A percentile compares a stretch with the other conserved stretches of the same genome.
Conservation (phyloP, 768 basidiomycete genomes). For the Suillus variegatus region DNA sequence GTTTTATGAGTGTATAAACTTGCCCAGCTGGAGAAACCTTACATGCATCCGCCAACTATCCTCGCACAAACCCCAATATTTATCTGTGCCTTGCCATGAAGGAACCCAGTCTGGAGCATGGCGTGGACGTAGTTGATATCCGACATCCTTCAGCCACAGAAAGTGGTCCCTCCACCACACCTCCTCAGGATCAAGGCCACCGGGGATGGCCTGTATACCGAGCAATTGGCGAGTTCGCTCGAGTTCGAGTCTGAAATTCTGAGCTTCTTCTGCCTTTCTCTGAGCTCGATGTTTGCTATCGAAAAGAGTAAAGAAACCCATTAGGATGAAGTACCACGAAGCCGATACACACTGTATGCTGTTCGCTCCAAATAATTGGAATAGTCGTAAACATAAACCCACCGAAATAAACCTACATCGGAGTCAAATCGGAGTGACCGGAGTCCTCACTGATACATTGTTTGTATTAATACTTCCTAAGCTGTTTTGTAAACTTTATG, state of each 20-base stretch:
- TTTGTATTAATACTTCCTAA: neutral
- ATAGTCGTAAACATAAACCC: neutral
- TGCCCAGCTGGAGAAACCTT: conserved; percentile 21
- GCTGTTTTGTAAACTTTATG: too few relatives aligned
- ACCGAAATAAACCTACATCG: too few relatives aligned
- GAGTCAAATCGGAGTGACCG: neutral
- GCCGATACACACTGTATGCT: too few relatives aligned
- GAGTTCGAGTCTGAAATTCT: neutral
- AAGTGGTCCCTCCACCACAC: conserved; percentile 22
- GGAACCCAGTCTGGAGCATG: conserved; percentile 36
- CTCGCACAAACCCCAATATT: neutral
- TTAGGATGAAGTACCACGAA: neutral
- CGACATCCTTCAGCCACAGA: conserved; percentile 28
- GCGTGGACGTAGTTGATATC: conserved; percentile 32
- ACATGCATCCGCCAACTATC: conserved; percentile 7
- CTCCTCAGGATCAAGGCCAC: neutral
- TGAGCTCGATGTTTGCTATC: neutral
- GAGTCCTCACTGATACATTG: neutral
- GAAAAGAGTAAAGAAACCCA: neutral
- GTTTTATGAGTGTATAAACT: conserved; percentile 13
- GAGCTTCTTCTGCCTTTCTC: neutral
- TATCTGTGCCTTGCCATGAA: conserved; percentile 29
- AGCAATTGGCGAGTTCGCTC: neutral
- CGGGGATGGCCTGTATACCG: neutral
- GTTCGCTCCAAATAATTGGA: neutral